These are phyloP conservation scores for Fagopyrum tataricum DNA, from an alignment of 148 eudicot species.

Conservation along the genomic window DNA sequence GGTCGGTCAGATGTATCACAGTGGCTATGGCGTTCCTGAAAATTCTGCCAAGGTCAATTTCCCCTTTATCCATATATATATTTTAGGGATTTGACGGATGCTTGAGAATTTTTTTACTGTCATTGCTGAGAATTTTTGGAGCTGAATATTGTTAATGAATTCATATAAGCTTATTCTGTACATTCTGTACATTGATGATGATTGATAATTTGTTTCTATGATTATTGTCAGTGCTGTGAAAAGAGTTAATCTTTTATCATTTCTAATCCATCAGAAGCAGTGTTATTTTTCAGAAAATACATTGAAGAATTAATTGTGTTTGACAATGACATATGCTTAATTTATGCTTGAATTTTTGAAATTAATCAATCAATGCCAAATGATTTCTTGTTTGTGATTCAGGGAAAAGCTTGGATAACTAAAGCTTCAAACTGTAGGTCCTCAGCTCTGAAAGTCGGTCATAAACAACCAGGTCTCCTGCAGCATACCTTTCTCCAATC, in stretches of 20 bases:
- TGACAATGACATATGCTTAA: neutral
- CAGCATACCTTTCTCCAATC: neutral
- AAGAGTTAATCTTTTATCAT: too few relatives aligned
- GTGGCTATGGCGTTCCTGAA: constrained; percentile 62
- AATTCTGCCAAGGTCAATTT: constrained; percentile 45
- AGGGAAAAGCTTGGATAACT: constrained; percentile 52
- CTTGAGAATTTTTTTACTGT: neutral
- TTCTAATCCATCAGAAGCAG: too few relatives aligned
- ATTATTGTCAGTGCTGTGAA: too few relatives aligned
- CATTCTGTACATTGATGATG: neutral
- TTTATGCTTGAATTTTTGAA: neutral
- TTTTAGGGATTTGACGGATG: neutral
- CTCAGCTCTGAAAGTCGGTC: constrained; percentile 43
- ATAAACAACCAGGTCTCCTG: constrained; percentile 51
- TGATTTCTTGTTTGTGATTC: constrained; percentile 2
- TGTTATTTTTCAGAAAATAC: too few relatives aligned
- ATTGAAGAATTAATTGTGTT: too few relatives aligned
- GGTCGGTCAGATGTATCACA: constrained; percentile 75
- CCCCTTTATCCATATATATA: too few relatives aligned
- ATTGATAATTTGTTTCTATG: too few relatives aligned
- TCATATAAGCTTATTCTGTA: neutral
- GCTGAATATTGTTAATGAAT: neutral
- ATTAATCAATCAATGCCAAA: neutral
- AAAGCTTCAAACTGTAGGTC: constrained; percentile 48
- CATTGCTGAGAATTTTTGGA: neutral